phyloP scores from a whole-genome alignment of 345 rosid species.

The Dimocarpus longan region DNA sequence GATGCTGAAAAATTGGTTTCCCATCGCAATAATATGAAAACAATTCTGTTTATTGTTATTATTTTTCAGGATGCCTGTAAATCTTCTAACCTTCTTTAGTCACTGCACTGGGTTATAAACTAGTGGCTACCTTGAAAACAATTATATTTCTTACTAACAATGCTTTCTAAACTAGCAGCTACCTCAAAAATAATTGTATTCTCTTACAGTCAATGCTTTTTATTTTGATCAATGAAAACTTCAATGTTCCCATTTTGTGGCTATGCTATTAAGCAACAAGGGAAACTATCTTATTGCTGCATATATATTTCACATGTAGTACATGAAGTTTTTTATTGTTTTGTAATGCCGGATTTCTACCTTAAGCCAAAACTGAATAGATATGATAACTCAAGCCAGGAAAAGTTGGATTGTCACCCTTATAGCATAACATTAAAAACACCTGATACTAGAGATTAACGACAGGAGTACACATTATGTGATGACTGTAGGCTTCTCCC shows the following conservation, averaged over 20 bases:
- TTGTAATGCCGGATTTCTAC: slow-evolving; percentile 19
- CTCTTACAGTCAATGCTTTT: not conserved
- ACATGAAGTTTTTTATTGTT: slow-evolving; percentile 30
- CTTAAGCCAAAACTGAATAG: slow-evolving; percentile 44
- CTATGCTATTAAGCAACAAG: not conserved
- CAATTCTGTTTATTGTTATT: not conserved
- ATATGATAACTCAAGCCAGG: slow-evolving; percentile 12
- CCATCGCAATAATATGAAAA: not conserved
- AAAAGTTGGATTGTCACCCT: slow-evolving; percentile 29
- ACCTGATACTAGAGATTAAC: slow-evolving; percentile 10
- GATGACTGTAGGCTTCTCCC: slow-evolving; percentile 96
- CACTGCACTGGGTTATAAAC: not conserved
- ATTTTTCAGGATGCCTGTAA: not conserved
- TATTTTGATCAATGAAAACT: not conserved
- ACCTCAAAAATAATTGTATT: not conserved
- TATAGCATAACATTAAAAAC: slow-evolving; percentile 23
- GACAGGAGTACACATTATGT: slow-evolving; percentile 42
- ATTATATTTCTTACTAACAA: not conserved
- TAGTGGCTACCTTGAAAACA: not conserved
- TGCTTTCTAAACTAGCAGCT: not conserved
- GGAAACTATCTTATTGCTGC: slow-evolving; percentile 21
- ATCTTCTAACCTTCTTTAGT: not conserved
- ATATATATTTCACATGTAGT: slow-evolving; percentile 15
- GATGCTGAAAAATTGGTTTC: not conserved
- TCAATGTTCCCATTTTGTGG: not conserved